Evolutionary conservation across 148 eudicot genomes (phyloP).

Genomic region (Nepenthes mirabilis): DNA sequence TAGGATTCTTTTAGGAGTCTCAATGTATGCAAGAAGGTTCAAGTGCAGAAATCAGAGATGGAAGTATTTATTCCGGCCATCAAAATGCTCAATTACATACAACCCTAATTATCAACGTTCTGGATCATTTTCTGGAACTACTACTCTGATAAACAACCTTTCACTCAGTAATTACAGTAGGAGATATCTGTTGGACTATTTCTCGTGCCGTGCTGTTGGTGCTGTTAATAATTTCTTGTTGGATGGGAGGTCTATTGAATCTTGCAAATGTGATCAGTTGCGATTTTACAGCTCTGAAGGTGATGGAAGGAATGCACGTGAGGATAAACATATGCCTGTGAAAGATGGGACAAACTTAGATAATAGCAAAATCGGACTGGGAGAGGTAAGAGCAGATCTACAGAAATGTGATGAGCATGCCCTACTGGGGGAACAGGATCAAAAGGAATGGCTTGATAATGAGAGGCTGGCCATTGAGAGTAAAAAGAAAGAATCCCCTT

Average conservation of each 20-base stretch:
- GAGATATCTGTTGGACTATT: conserved; percentile 23
- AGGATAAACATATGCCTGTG: conserved; percentile 40
- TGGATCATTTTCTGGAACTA: conserved; percentile 15
- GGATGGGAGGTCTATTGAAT: conserved; percentile 17
- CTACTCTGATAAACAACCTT: conserved; percentile 7
- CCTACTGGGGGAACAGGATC: conserved; percentile 82
- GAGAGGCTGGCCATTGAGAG: conserved; percentile 75
- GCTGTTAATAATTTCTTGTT: conserved; percentile 13
- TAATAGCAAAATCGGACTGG: conserved; percentile 22
- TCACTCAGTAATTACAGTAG: conserved; percentile 18
- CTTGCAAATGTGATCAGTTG: no score
- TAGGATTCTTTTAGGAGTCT: conserved; percentile 22
- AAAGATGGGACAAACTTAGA: conserved; percentile 32
- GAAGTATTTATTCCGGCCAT: conserved; percentile 32
- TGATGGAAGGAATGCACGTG: conserved; percentile 74
- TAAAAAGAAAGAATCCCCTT: conserved; percentile 82
- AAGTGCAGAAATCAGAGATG: conserved; percentile 41
- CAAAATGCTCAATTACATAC: conserved; percentile 24
- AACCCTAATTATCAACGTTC: conserved; percentile 14
- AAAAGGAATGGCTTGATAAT: conserved; percentile 80
- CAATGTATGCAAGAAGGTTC: conserved; percentile 65
- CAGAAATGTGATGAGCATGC: conserved; percentile 61
- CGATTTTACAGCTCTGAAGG: conserved; percentile 76
- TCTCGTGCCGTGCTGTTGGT: conserved; percentile 9
- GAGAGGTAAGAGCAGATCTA: conserved; percentile 16